These are phyloP conservation scores for Skeletonema potamos DNA, from an alignment of 108 stramenopile genomes.

Conservation along the genomic window DNA sequence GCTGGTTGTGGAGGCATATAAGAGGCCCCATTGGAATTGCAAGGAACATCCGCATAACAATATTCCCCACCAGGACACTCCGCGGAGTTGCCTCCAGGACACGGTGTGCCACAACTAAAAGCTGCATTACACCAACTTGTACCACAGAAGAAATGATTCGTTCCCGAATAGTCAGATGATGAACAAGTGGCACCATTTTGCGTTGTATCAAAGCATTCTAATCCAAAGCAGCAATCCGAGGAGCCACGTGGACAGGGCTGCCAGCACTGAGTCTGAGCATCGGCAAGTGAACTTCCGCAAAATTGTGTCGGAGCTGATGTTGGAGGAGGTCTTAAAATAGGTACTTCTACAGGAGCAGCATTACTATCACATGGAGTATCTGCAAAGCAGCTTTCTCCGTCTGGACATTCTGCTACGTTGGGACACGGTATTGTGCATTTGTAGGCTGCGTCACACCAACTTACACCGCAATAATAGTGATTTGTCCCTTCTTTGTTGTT, in stretches of 20 bases:
- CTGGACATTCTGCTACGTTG: slow-evolving; percentile 17
- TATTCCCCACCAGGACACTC: slow-evolving; percentile 67
- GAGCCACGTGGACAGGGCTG: slow-evolving; percentile 43
- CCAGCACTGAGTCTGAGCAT: slow-evolving; percentile 35
- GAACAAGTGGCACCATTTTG: not conserved
- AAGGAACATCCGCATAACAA: slow-evolving; percentile 84
- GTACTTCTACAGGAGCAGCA: not conserved
- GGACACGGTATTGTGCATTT: slow-evolving; percentile 33
- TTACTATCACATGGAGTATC: slow-evolving; percentile 27
- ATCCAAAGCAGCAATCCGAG: slow-evolving; percentile 36
- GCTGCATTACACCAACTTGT: slow-evolving; percentile 79
- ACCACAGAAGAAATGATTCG: slow-evolving; percentile 78
- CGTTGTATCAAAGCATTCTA: slow-evolving; percentile 36
- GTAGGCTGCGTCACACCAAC: slow-evolving; percentile 44
- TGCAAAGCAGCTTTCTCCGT: not conserved
- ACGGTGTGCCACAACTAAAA: slow-evolving; percentile 51
- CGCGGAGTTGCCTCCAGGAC: slow-evolving; percentile 60
- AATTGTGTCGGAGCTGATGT: slow-evolving; percentile 11
- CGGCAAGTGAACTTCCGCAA: slow-evolving; percentile 17
- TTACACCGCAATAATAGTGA: slow-evolving; percentile 26
- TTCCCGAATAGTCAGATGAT: slow-evolving; percentile 28
- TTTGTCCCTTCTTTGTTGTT: slow-evolving; percentile 7
- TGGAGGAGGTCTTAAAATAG: not conserved
- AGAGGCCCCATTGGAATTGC: slow-evolving; percentile 17
- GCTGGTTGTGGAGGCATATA: slow-evolving; percentile 1